phyloP scores from a whole-genome alignment of 768 basidiomycete species.

The Calocybe gangraenosa region DNA sequence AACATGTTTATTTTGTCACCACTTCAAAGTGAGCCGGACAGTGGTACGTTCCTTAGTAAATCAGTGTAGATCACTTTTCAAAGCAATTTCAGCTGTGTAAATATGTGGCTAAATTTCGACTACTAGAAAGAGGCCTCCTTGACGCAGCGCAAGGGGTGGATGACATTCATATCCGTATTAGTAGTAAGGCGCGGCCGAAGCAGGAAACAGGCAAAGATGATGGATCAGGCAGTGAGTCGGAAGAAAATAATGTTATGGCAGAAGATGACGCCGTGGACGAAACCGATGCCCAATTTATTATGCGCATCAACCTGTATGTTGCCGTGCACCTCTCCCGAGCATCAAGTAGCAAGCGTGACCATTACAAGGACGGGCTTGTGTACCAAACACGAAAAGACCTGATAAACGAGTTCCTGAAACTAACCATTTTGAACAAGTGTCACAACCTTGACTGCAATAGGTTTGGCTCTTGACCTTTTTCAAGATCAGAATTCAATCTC shows the following conservation, averaged over 20 bases:
- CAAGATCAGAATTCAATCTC: constrained; percentile 6
- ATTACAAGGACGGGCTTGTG: constrained; percentile 85
- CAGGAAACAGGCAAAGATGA: constrained; percentile 37
- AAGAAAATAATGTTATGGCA: constrained; percentile 27
- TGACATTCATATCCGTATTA: constrained; percentile 48
- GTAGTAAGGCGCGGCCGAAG: constrained; percentile 26
- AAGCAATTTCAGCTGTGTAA: constrained; percentile 57
- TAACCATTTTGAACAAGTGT: constrained; percentile 67
- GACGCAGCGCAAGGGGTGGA: constrained; percentile 78
- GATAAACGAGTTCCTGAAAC: constrained; percentile 77
- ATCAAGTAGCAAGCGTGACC: constrained; percentile 62
- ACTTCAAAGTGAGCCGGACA: constrained; percentile 76
- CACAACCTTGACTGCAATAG: constrained; percentile 72
- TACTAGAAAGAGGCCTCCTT: constrained; percentile 87
- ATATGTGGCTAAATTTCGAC: constrained; percentile 79
- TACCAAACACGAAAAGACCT: constrained; percentile 83
- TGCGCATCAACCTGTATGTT: constrained; percentile 64
- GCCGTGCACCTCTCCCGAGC: constrained; percentile 45
- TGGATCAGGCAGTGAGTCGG: constrained; percentile 28
- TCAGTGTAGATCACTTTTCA: constrained; percentile 3
- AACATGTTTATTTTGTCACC: constrained; percentile 92
- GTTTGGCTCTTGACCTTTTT: constrained; percentile 44
- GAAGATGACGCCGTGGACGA: constrained; percentile 45
- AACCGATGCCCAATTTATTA: constrained; percentile 55
- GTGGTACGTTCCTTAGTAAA: constrained; percentile 41